phyloP scores from a whole-genome alignment of 768 basidiomycete genomes.

The Lepiota brunneoincarnata region DNA sequence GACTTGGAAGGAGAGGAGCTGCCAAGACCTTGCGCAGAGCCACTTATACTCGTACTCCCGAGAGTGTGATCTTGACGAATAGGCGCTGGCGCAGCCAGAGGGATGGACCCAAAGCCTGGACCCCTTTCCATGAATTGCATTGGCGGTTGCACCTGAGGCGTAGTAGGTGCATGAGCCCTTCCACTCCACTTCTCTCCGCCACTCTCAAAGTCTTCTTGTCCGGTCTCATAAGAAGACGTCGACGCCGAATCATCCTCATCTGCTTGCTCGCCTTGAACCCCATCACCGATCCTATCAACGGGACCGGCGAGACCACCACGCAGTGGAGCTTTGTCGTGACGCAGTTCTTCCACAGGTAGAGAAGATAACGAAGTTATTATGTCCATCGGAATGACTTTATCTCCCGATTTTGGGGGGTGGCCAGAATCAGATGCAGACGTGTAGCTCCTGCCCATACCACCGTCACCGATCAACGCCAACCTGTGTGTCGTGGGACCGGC shows the following conservation, averaged over 20 bases:
- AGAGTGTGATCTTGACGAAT: not conserved
- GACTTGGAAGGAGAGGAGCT: not conserved
- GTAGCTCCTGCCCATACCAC: not conserved
- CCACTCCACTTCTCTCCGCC: slow-evolving; percentile 6
- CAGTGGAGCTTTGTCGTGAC: not conserved
- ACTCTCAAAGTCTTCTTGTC: slow-evolving; percentile 45
- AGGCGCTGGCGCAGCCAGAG: not conserved
- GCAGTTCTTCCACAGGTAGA: not conserved
- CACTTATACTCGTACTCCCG: no score
- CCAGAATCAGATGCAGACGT: no score
- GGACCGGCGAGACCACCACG: not conserved
- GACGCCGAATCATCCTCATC: slow-evolving; percentile 41
- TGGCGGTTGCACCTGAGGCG: not conserved
- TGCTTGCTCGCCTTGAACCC: slow-evolving; percentile 7
- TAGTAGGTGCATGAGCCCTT: not conserved
- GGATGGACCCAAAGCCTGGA: slow-evolving; percentile 12
- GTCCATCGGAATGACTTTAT: not conserved
- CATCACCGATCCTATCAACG: not conserved
- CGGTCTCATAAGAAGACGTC: slow-evolving; percentile 67
- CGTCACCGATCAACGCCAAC: not conserved
- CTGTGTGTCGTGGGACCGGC: not conserved
- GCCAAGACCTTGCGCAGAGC: not conserved
- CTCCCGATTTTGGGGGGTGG: not conserved
- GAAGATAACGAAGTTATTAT: not conserved
- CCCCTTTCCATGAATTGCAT: slow-evolving; percentile 10